Evolutionary conservation across 2,329 filamentous ascomycete genomes (phyloP).

Genomic region (Ceratocystiopsis sp.): DNA sequence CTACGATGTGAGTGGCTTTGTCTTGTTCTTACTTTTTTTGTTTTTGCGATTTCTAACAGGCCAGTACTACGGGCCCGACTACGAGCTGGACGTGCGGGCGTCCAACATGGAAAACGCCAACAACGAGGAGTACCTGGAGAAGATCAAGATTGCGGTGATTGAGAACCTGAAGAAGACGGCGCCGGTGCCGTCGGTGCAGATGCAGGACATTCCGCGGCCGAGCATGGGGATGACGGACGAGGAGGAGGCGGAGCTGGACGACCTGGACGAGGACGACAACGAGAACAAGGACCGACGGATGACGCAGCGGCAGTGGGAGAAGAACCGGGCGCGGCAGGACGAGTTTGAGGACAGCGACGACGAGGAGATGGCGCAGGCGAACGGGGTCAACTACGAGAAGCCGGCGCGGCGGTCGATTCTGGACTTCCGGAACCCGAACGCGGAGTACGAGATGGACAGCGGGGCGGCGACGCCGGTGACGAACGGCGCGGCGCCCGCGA

Average conservation of each 20-base stretch:
- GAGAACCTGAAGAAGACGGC: slow-evolving; percentile 79
- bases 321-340: slow-evolving; percentile 56
- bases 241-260: slow-evolving; percentile 47
- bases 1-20: slow-evolving; percentile 42
- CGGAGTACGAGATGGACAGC: slow-evolving; percentile 21
- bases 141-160: slow-evolving; percentile 63
- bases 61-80: slow-evolving; percentile 81
- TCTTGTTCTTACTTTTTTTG: neutral
- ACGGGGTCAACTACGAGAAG: slow-evolving; percentile 42
- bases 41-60: slow-evolving; percentile 5
- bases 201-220: slow-evolving; percentile 57
- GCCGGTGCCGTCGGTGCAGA: slow-evolving; percentile 77
- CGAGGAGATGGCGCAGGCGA: slow-evolving; percentile 58
- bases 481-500: neutral
- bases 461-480: slow-evolving; percentile 2
- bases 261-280: slow-evolving; percentile 70
- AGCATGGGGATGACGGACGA: slow-evolving; percentile 48
- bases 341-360: slow-evolving; percentile 83
- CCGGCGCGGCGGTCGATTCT: slow-evolving; percentile 30
- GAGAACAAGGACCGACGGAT: slow-evolving; percentile 69
- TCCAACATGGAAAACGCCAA: slow-evolving; percentile 88
- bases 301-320: slow-evolving; percentile 70
- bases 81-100: slow-evolving; percentile 75
- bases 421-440: slow-evolving; percentile 30
- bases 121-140: slow-evolving; percentile 62